These are phyloP conservation scores for Aquilaria yunnanensis DNA, from an alignment of 345 rosid genomes.

Conservation along the genomic window DNA sequence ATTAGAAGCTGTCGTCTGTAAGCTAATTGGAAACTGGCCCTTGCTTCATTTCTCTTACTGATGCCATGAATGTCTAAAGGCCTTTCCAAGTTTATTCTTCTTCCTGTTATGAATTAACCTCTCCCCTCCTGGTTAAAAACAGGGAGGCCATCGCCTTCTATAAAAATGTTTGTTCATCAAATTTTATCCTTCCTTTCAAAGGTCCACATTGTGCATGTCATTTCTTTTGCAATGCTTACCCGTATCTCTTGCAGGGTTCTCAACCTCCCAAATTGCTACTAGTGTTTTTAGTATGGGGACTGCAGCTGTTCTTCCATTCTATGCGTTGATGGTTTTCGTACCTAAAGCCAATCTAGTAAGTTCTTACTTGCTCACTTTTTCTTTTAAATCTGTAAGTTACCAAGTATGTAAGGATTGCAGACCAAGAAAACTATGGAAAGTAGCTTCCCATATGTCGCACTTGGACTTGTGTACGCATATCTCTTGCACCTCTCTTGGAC, in stretches of 20 bases:
- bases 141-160: no score
- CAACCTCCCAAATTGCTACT: slow-evolving; percentile 57
- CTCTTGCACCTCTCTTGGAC: slow-evolving; percentile 86
- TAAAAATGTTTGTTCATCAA: no score
- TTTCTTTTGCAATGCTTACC: background rate
- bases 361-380: background rate
- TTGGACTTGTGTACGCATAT: slow-evolving; percentile 68
- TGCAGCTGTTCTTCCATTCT: slow-evolving; percentile 75
- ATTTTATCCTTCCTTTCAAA: no score
- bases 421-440: slow-evolving; percentile 74
- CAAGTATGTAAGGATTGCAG: slow-evolving; percentile 27
- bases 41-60: no score
- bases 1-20: no score
- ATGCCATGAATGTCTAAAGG: no score
- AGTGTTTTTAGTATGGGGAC: slow-evolving; percentile 62
- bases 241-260: slow-evolving; percentile 35
- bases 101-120: no score
- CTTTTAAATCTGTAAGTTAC: no score
- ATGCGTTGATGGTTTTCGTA: slow-evolving; percentile 78
- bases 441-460: slow-evolving; percentile 52
- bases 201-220: no score
- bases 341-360: slow-evolving; percentile 71
- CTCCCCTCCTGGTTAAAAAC: no score
- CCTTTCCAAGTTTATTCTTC: no score
- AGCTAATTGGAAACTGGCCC: no score